Conservation (phyloP, 495 filamentous ascomycete species). For the Cudoniella acicularis region DNA sequence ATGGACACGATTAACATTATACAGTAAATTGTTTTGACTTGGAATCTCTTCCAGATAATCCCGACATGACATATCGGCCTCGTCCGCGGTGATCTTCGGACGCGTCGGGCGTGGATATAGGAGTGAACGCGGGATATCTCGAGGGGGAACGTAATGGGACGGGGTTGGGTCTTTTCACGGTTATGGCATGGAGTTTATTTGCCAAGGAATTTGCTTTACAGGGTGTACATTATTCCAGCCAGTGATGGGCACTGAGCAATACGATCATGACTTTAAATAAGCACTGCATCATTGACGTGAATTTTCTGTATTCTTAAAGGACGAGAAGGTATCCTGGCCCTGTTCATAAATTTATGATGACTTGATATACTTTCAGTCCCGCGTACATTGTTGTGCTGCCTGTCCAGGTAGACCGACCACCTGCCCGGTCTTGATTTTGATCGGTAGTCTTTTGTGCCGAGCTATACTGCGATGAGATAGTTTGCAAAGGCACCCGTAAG, state of each 20-base stretch:
- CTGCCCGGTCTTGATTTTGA: too few relatives aligned
- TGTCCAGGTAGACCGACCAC: too few relatives aligned
- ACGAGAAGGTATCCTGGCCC: neutral
- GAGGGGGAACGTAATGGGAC: conserved; percentile 21
- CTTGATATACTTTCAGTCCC: too few relatives aligned
- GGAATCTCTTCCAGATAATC: neutral
- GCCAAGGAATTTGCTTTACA: conserved; percentile 7
- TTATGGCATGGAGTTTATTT: conserved; percentile 23
- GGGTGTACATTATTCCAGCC: conserved; percentile 26
- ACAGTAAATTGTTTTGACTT: conserved; percentile 9
- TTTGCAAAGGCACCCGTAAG: too few relatives aligned
- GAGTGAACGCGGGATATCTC: conserved; percentile 6
- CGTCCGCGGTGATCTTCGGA: neutral
- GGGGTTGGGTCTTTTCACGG: conserved; percentile 14
- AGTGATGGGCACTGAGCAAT: conserved; percentile 22
- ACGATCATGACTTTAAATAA: conserved; percentile 20
- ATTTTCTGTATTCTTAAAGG: neutral
- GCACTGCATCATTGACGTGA: neutral
- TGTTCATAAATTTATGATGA: neutral
- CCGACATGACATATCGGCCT: conserved; percentile 10
- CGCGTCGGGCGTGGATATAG: neutral
- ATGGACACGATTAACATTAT: neutral
- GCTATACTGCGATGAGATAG: too few relatives aligned
- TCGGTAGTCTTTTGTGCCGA: too few relatives aligned
- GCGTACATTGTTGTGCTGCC: too few relatives aligned